Evolutionary conservation across 2,329 filamentous ascomycete genomes (phyloP).

Genomic region (Botrytis hyacinthi): DNA sequence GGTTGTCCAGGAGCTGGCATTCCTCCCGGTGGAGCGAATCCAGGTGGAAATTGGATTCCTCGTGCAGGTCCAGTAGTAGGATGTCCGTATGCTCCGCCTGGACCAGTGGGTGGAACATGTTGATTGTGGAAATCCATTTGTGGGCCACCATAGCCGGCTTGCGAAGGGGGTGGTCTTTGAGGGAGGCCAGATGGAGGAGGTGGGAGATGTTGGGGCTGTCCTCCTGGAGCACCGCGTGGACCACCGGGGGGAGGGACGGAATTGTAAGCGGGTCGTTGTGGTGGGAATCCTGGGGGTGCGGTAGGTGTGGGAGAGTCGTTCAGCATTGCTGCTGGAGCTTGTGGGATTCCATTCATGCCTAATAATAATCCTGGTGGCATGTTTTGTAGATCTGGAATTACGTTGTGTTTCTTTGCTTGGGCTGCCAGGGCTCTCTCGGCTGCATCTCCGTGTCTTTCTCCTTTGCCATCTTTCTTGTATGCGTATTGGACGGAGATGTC

Average conservation of each 20-base stretch:
- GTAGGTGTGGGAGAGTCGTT: conserved; percentile 22
- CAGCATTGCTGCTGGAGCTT: conserved; percentile 44
- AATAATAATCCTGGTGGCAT: conserved; percentile 40
- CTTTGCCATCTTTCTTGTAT: conserved; percentile 99
- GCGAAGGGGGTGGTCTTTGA: conserved; percentile 66
- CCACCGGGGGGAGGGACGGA: conserved; percentile 38
- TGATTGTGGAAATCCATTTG: conserved; percentile 47
- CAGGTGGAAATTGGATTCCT: conserved; percentile 44
- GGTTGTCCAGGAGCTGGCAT: background rate
- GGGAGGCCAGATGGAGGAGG: conserved; percentile 55
- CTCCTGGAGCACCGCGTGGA: conserved; percentile 45
- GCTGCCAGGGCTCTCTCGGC: conserved; percentile 89
- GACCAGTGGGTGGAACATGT: conserved; percentile 45
- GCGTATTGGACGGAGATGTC: conserved; percentile 96
- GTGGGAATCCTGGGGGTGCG: conserved; percentile 32
- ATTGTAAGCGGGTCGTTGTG: conserved; percentile 34
- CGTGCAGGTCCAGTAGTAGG: background rate
- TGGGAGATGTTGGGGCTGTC: conserved; percentile 43
- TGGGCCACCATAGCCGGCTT: conserved; percentile 66
- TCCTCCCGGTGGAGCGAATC: conserved; percentile 28
- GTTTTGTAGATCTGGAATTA: conserved; percentile 64
- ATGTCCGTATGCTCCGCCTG: conserved; percentile 4
- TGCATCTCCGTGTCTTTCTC: conserved; percentile 90
- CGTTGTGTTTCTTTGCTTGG: conserved; percentile 91
- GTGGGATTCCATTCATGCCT: conserved; percentile 43